Evolutionary conservation across 1,139 yeast species (phyloP).

Genomic region (Debaryomyces sp.): DNA sequence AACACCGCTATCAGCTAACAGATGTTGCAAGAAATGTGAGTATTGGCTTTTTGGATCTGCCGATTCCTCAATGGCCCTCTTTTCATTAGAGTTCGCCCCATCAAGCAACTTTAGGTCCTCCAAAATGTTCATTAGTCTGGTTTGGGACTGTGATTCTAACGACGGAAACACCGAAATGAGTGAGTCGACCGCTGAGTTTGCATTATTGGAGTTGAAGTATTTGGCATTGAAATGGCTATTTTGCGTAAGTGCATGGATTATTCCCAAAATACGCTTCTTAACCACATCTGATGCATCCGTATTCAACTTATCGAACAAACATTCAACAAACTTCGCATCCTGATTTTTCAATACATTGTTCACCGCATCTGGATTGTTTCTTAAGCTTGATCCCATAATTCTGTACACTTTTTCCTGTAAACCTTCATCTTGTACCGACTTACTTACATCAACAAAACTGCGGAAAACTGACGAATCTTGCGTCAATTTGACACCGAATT

Average conservation of each 20-base stretch:
- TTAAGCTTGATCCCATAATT: constrained; percentile 57
- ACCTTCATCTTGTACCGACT: constrained; percentile 12
- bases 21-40: constrained; percentile 35
- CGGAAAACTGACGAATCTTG: constrained; percentile 20
- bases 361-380: constrained; percentile 75
- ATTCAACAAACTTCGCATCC: constrained; percentile 15
- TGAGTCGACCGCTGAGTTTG: constrained; percentile 25
- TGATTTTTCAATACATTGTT: constrained; percentile 20
- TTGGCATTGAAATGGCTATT: constrained; percentile 28
- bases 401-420: constrained; percentile 48
- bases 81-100: constrained; percentile 20
- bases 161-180: constrained; percentile 31
- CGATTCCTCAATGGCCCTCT: constrained; percentile 26
- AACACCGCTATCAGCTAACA: constrained; percentile 23
- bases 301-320: constrained; percentile 21
- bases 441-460: constrained; percentile 16
- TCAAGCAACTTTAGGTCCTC: constrained; percentile 37
- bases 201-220: constrained; percentile 24
- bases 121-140: constrained; percentile 41
- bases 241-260: constrained; percentile 46
- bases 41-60: constrained; percentile 27
- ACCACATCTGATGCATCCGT: constrained; percentile 28
- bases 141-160: constrained; percentile 31
- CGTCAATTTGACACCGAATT: constrained; percentile 54
- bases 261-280: constrained; percentile 52